Conservation (phyloP, 805 yeast species). For the Saturnispora mendoncae region DNA sequence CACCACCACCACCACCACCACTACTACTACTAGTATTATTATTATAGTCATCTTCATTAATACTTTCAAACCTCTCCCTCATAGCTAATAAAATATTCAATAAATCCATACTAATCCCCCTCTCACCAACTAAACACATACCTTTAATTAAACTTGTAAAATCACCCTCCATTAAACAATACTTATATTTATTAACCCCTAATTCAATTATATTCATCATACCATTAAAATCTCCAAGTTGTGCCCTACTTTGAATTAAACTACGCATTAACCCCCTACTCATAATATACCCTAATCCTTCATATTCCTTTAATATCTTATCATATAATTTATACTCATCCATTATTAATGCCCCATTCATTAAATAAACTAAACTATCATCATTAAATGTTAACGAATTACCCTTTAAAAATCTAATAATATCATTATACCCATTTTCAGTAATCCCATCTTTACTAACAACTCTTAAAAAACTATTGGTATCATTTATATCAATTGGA, state of each 20-base stretch:
- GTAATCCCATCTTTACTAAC: constrained; percentile 1
- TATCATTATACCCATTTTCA: background rate
- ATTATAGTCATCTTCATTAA: background rate
- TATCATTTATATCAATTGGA: constrained; percentile 3
- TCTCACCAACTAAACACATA: background rate
- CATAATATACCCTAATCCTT: constrained; percentile 13
- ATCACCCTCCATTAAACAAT: constrained; percentile 14
- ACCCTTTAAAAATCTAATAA: background rate
- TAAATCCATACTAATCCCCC: background rate
- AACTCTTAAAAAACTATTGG: constrained; percentile 4
- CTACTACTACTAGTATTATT: too few species aligned
- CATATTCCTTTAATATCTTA: constrained; percentile 14
- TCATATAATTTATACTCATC: constrained; percentile 15
- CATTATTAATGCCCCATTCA: constrained; percentile 15
- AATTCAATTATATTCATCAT: constrained; percentile 20
- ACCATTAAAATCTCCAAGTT: constrained; percentile 11
- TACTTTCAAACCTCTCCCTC: constrained; percentile 1
- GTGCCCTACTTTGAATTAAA: constrained; percentile 9
- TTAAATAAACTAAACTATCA: constrained; percentile 14
- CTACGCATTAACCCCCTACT: constrained; percentile 16
- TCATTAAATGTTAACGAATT: constrained; percentile 9
- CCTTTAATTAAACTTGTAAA: constrained; percentile 2
- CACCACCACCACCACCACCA: too few species aligned
- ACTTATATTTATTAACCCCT: constrained; percentile 13
- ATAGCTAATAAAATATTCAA: constrained; percentile 3